phyloP scores from a whole-genome alignment of 805 yeast genomes.

The Wickerhamiella australiensis region DNA sequence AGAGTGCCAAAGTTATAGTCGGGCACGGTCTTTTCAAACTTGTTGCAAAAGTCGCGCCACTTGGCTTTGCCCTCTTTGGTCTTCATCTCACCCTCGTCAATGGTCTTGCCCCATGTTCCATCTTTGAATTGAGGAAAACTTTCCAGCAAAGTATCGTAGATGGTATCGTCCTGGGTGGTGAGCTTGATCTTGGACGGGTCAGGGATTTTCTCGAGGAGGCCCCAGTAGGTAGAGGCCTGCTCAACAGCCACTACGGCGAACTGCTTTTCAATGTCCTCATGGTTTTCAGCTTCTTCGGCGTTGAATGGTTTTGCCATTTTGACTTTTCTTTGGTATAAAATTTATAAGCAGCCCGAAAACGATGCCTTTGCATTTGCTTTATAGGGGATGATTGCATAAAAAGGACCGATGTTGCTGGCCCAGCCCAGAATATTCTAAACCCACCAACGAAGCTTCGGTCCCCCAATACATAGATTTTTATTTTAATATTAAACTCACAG shows the following conservation, averaged over 20 bases:
- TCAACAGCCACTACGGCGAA: slow-evolving; percentile 95
- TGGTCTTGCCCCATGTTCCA: slow-evolving; percentile 38
- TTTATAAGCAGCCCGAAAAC: not conserved
- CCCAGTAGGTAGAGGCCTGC: slow-evolving; percentile 90
- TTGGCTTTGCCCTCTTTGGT: slow-evolving; percentile 62
- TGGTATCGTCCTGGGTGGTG: slow-evolving; percentile 31
- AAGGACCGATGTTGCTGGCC: not conserved
- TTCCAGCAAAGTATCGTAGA: slow-evolving; percentile 34
- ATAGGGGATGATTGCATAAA: not conserved
- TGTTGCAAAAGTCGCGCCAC: slow-evolving; percentile 82
- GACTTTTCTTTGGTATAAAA: not conserved
- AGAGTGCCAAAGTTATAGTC: slow-evolving; percentile 95
- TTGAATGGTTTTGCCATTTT: slow-evolving; percentile 36
- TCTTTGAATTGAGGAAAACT: slow-evolving; percentile 84
- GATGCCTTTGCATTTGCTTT: not conserved
- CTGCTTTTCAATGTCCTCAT: slow-evolving; percentile 93
- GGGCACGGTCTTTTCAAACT: slow-evolving; percentile 66
- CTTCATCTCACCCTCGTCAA: slow-evolving; percentile 75
- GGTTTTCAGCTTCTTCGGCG: slow-evolving; percentile 86
- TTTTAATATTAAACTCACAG: too few species aligned
- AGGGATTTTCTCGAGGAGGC: slow-evolving; percentile 47
- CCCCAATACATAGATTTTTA: too few species aligned
- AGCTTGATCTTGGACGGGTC: slow-evolving; percentile 67
- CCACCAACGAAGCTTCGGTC: too few species aligned
- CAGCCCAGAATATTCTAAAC: not conserved